Percentiles rank a stretch among this genome's conserved stretches.
phyloP scores from a whole-genome alignment of 2,329 filamentous ascomycete species.

The Epichloe gansuensis region DNA sequence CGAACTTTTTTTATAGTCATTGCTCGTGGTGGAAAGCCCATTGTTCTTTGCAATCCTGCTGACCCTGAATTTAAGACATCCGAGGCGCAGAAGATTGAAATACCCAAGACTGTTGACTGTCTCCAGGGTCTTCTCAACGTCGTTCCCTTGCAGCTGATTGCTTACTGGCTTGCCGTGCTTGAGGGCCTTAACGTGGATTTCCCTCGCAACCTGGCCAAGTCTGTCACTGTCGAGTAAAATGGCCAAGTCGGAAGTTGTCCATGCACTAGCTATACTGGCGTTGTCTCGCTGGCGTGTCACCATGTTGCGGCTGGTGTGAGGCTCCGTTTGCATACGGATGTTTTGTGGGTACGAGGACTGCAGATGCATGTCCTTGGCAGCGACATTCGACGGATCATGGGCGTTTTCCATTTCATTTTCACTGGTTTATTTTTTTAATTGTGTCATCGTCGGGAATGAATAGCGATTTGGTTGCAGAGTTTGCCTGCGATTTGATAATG shows the following conservation, averaged over 20 bases:
- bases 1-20: conserved; percentile 48
- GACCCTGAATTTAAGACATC: conserved; percentile 82
- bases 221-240: conserved; percentile 92
- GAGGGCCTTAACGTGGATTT: conserved; percentile 97
- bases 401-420: conserved; percentile 8
- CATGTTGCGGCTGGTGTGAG: conserved; percentile 2
- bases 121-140: conserved; percentile 97
- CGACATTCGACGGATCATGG: conserved; percentile 7
- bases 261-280: not conserved
- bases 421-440: not conserved
- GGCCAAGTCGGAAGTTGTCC: not conserved
- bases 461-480: conserved; percentile 7
- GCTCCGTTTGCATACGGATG: not conserved
- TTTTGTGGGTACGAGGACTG: not conserved
- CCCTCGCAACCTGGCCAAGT: conserved; percentile 97
- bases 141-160: conserved; percentile 91
- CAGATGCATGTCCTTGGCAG: not conserved
- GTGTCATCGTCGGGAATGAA: conserved; percentile 4
- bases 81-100: conserved; percentile 93
- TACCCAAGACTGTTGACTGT: conserved; percentile 88
- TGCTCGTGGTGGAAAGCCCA: conserved; percentile 88
- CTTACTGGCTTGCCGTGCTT: conserved; percentile 95
- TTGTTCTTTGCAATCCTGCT: conserved; percentile 90
- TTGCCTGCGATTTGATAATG: conserved; percentile 7
- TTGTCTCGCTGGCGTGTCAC: conserved; percentile 6